These are phyloP conservation scores for Piper betle DNA, from an alignment of 164 flowering plant species.

Conservation along the genomic window DNA sequence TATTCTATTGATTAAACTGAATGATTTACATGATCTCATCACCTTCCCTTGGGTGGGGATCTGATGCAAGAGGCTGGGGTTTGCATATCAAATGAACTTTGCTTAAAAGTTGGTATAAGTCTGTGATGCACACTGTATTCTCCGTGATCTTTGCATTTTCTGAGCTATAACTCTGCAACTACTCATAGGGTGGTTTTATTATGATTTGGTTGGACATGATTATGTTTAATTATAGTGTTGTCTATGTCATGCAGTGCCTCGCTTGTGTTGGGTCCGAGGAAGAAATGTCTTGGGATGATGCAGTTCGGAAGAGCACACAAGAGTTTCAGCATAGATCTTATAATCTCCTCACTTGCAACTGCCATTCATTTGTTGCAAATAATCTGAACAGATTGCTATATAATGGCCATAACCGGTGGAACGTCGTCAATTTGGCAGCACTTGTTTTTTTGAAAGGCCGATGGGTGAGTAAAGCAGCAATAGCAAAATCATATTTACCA, in stretches of 20 bases:
- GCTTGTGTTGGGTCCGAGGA: conserved; percentile 18
- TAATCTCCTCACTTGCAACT: conserved; percentile 84
- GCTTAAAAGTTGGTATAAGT: too few species aligned
- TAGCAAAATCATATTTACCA: conserved; percentile 49
- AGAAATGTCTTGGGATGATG: conserved; percentile 63
- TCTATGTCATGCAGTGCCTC: conserved; percentile 27
- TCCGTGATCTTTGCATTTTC: too few species aligned
- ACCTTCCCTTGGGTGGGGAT: too few species aligned
- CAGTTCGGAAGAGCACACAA: conserved; percentile 57
- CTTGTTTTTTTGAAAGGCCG: conserved; percentile 60
- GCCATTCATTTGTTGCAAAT: conserved; percentile 91
- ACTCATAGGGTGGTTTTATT: too few species aligned
- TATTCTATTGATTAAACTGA: too few species aligned
- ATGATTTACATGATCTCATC: too few species aligned
- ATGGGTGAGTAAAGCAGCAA: conserved; percentile 54
- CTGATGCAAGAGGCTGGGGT: too few species aligned
- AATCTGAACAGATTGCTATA: conserved; percentile 61
- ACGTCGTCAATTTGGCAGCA: conserved; percentile 76
- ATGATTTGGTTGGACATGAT: not conserved
- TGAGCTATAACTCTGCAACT: too few species aligned
- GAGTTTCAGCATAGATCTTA: conserved; percentile 81
- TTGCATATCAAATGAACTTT: too few species aligned
- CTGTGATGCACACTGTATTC: too few species aligned
- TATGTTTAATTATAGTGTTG: not conserved
- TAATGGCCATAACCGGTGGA: conserved; percentile 55